Conservation (phyloP, 257 asterid genomes). For the Plectranthus barbatus region DNA sequence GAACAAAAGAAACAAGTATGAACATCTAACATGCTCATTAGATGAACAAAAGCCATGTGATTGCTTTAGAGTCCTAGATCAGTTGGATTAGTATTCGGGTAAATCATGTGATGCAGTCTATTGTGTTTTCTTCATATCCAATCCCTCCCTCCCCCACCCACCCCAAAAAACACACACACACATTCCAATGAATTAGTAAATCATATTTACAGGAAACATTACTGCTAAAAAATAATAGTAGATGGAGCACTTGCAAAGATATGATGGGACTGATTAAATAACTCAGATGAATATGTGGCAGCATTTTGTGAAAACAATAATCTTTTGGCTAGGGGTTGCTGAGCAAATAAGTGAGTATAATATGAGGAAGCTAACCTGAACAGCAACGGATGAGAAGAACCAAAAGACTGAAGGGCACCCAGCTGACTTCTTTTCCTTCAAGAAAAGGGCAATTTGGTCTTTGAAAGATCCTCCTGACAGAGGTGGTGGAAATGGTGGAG, state of each 20-base stretch:
- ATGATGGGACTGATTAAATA: too few relatives aligned
- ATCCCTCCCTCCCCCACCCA: too few relatives aligned
- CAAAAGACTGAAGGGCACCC: slow-evolving; percentile 80
- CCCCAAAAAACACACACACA: too few relatives aligned
- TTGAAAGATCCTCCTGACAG: slow-evolving; percentile 64
- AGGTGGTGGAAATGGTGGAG: slow-evolving; percentile 93
- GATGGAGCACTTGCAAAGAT: neutral
- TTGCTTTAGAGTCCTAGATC: neutral
- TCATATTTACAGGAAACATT: neutral
- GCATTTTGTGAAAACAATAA: neutral
- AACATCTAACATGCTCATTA: neutral
- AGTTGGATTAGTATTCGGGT: neutral
- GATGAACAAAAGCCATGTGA: neutral
- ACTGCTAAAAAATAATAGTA: neutral
- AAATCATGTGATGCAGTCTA: neutral
- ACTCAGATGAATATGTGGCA: slow-evolving; percentile 1
- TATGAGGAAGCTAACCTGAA: slow-evolving; percentile 57
- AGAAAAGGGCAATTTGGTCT: slow-evolving; percentile 58
- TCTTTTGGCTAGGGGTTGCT: neutral
- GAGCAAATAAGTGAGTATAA: slow-evolving; percentile 8
- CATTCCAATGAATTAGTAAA: neutral
- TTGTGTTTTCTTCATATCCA: too few relatives aligned
- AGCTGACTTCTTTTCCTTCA: slow-evolving; percentile 61
- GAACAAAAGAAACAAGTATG: slow-evolving; percentile 7
- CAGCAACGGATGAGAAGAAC: slow-evolving; percentile 52